Evolutionary conservation across 1,284 basidiomycete species (phyloP), one percentile per base, ranked within the genome.

Genomic region (Meripilus lineatus): DNA sequence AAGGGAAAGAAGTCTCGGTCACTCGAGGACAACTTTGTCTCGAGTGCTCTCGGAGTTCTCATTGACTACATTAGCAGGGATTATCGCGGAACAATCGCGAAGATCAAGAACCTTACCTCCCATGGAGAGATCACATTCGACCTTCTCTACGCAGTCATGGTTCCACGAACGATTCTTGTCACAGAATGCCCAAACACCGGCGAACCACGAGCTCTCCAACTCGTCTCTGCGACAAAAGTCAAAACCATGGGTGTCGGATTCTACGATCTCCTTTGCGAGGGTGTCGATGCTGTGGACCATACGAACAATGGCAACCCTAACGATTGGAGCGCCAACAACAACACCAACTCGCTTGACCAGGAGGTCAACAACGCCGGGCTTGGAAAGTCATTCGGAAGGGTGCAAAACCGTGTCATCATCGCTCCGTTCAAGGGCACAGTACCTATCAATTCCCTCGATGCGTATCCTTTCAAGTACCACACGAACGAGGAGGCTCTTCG

Each of bases 81-180:
- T 50, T 79, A 75, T 58, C 62, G 62, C 37, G 56, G 62, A 7
- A 77, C 72, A 1, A 55, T 80, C 37, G 55, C 62, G 3, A 68
- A 62, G 15, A 65, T 80, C 48, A 58, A 66, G 1, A 67, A 68
- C 30, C 65, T 80, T 20, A 71, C 64, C 8, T 53, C 69, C 3
- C 74, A 77, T 46, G 66, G 64, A 8, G 77, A 81, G 53, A 80
- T 80, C 50, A 74, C 74, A 2, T 80, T 67, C 52, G 69, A 74
- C 17, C 65, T 75, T 23, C 64, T 81, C 26, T 74, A 75, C 55
- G 65, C 72, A 11, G 64, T 82, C 49, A 62, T 80, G 42, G 64
- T 75, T 21, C 77, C 77, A 3, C 66, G 72, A 24, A 65, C 69
- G 3, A 54, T 73, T 35, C 59, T 81, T 53, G 64, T 76, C 21